Base-by-base conservation (phyloP, 805 yeast species). In the Wickerhamomyces canadensis region DNA sequence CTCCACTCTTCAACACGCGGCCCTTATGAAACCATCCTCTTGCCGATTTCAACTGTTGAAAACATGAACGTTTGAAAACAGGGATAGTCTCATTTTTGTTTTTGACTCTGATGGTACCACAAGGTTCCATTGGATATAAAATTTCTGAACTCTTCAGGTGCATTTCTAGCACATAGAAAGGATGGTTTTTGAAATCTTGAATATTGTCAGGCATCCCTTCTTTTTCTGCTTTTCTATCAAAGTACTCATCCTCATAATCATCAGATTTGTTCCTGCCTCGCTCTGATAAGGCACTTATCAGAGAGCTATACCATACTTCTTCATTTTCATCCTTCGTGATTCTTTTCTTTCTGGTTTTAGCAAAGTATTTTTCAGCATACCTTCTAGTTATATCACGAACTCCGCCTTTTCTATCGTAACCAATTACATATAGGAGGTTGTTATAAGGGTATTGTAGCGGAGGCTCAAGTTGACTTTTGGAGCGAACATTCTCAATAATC, bases 151-250 rank as follows among this genome's bases (percentile, higher is more conserved):
- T 71, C 34, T 72, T 71, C 24, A 93, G 55, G 45, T 88, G 94
- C 4, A 77, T 69, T 55, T 85, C 95, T 12, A 93, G 57, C 0
- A 83, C 93, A 58, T 81, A 93, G 12, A 79, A 60, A 0, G 98
- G 98, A 58, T 93, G 98, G 35, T 80, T 80, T 35, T 78, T 80
- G 56, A 89, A 85, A 47, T 88, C 97, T 35, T 78, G 81, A 19
- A 87, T 63, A 49, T 76, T 84, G 38, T 79, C 78, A 0, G 98
- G 98, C 72, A 91, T 80, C 0, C 95, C 96, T 53, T 93, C 98
- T 21, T 71, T 65, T 14, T 74, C 61, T 31, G 84, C 81, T 37
- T 84, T 65, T 34, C 76, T 70, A 25, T 67, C 58, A 34, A 87
- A 76, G 42, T 80, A 84, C 23, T 72, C 68, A 28, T 70, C 61